Evolutionary conservation across 345 rosid genomes (phyloP).

Genomic region (Camelina sativa): DNA sequence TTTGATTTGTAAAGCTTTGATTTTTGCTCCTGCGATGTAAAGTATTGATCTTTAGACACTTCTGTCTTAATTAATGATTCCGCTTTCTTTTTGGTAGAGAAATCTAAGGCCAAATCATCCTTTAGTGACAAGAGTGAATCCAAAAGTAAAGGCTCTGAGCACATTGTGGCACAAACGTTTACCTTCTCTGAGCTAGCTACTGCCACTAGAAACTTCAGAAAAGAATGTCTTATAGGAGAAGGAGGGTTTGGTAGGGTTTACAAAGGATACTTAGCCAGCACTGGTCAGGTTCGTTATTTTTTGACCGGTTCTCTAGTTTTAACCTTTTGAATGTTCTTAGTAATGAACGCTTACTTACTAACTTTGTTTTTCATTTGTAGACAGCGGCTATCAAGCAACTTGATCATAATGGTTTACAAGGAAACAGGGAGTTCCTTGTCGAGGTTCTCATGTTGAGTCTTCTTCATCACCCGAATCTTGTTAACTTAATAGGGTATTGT

Average conservation of each 20-base stretch:
- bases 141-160: slow-evolving; percentile 54
- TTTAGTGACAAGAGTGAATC: slow-evolving; percentile 44
- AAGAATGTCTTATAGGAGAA: slow-evolving; percentile 82
- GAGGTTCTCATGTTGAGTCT: slow-evolving; percentile 89
- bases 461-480: slow-evolving; percentile 89
- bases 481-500: slow-evolving; percentile 82
- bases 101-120: slow-evolving; percentile 45
- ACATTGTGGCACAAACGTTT: slow-evolving; percentile 72
- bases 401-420: slow-evolving; percentile 86
- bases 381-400: slow-evolving; percentile 93
- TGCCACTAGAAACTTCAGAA: slow-evolving; percentile 80
- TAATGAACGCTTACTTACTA: slow-evolving; percentile 1
- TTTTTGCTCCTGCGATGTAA: slow-evolving; percentile 9
- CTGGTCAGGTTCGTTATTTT: slow-evolving; percentile 59
- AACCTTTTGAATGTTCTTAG: background rate
- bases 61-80: background rate
- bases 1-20: slow-evolving; percentile 1
- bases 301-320: background rate
- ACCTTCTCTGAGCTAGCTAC: slow-evolving; percentile 77
- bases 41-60: slow-evolving; percentile 15
- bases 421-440: slow-evolving; percentile 88
- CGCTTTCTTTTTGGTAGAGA: slow-evolving; percentile 47
- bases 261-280: slow-evolving; percentile 69
- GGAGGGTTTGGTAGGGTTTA: slow-evolving; percentile 92
- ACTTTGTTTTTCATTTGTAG: slow-evolving; percentile 43